Evolutionary conservation across 495 filamentous ascomycete genomes (phyloP), one percentile per base, ranked within the genome.

Genomic region (Penicillium robsamsonii): DNA sequence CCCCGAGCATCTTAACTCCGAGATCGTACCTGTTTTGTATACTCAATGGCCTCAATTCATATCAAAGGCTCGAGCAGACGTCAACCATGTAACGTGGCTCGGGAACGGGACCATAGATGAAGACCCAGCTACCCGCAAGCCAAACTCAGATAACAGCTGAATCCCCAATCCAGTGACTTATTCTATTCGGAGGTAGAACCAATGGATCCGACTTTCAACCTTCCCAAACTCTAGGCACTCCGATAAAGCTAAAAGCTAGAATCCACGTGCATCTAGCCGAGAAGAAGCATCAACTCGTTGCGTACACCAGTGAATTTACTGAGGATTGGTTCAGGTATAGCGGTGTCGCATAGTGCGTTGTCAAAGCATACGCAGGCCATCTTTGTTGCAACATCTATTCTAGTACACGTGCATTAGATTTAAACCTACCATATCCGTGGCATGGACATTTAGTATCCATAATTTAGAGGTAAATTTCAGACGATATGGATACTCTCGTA

Each of bases 261-360:
- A 46, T 15, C 42, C 41, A 46, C 42, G 31, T 54, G 42, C 13
- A 46, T 25, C n/a, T 52, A 31, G 52, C 52, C 38, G 51, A 45
- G 17, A 45, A n/a, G 18, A 12, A 11, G 15, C 42, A 46, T 25
- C 17, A 24, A 24, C 5, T 27, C 20, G 42, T 46, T 54, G n/a
- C 31, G 41, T 53, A 53, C 35, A 17, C 50, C 12, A 24, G 41
- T 22, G 12, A 10, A 27, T 35, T 7, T 12, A 12, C 9, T 11
- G 2, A 13, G 22, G 22, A 25, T 38, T 29, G 15, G 35, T 18
- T 7, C 5, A 10, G 12, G 13, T 33, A 33, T 10, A 37, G 13
- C 29, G 17, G 11, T 50, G 15, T 4, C 27, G 44, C n/a, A 30
- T 27, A 5, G 22, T 40, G 22, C 24, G 24, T 40, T 24, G 42